A percentile compares a stretch with the other conserved stretches of the same genome.
phyloP scores from a whole-genome alignment of 192 early-diverging fungal species.

The Thoreauomyces humboldtii region DNA sequence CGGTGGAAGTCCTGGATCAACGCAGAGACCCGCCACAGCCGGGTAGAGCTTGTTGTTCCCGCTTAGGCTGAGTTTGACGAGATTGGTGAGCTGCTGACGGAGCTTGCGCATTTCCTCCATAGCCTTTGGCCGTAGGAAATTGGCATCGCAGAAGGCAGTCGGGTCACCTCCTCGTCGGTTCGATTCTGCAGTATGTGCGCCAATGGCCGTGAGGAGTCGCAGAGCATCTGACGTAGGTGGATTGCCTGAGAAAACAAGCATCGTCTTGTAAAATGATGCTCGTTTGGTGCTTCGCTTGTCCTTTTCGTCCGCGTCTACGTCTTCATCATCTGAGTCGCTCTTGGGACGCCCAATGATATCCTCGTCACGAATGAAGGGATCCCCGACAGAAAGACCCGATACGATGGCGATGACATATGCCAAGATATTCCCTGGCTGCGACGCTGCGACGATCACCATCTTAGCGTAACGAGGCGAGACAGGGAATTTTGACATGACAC shows the following conservation, averaged over 20 bases:
- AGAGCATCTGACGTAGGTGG: constrained; percentile 84
- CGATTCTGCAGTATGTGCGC: constrained; percentile 69
- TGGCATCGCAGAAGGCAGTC: constrained; percentile 70
- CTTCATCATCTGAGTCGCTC: constrained; percentile 44
- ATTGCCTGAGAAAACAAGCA: constrained; percentile 64
- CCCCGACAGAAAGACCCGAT: constrained; percentile 87
- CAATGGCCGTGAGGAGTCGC: constrained; percentile 81
- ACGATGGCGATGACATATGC: constrained; percentile 90
- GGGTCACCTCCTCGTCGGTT: constrained; percentile 42
- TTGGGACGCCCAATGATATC: constrained; percentile 37
- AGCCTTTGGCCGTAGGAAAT: constrained; percentile 83
- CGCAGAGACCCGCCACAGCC: constrained; percentile 70
- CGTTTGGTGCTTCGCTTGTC: constrained; percentile 56
- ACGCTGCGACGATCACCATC: constrained; percentile 84
- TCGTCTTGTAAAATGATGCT: constrained; percentile 70
- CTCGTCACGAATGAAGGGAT: constrained; percentile 76
- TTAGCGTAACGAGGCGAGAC: constrained; percentile 87
- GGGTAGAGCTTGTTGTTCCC: constrained; percentile 40
- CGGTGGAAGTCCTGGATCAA: constrained; percentile 54
- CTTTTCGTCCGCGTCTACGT: constrained; percentile 56
- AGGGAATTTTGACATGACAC: constrained; percentile 87
- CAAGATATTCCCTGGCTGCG: constrained; percentile 75
- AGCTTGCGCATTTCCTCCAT: constrained; percentile 58
- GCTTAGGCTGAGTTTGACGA: constrained; percentile 33
- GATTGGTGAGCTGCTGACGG: constrained; percentile 34